These are phyloP conservation scores for Suillus variegatus DNA, from an alignment of 768 basidiomycete species.

Conservation along the genomic window DNA sequence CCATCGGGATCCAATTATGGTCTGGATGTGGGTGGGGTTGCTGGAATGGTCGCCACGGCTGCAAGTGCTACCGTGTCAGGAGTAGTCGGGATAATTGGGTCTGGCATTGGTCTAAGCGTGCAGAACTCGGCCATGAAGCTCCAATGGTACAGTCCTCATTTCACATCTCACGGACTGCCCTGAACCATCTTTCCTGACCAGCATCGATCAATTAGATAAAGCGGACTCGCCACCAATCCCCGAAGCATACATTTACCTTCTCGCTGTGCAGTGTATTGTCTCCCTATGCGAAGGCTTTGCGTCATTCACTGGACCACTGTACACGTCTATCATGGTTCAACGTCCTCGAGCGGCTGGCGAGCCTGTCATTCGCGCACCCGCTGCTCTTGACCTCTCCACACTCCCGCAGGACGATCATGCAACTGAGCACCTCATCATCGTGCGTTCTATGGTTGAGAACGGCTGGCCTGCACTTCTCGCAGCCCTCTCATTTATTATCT, in stretches of 20 bases:
- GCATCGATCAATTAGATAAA: constrained; percentile 98
- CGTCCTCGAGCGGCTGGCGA: constrained; percentile 63
- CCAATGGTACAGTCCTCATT: constrained; percentile 66
- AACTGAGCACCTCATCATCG: constrained; percentile 59
- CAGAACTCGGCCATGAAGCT: constrained; percentile 83
- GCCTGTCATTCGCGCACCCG: constrained; percentile 67
- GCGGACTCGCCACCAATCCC: constrained; percentile 93
- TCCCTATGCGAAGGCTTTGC: constrained; percentile 87
- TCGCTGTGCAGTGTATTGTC: constrained; percentile 85
- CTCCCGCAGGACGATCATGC: constrained; percentile 55
- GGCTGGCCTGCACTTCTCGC: constrained; percentile 95
- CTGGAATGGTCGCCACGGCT: constrained; percentile 81
- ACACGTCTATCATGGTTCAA: constrained; percentile 69
- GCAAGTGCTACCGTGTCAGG: constrained; percentile 84
- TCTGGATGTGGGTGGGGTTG: constrained; percentile 65
- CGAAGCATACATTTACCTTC: constrained; percentile 90
- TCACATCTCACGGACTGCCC: background rate
- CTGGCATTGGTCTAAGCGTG: constrained; percentile 68
- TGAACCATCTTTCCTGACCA: constrained; percentile 30
- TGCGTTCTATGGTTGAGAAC: constrained; percentile 78
- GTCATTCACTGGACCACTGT: constrained; percentile 72
- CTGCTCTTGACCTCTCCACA: constrained; percentile 62
- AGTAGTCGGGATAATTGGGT: constrained; percentile 83
- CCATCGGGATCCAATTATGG: constrained; percentile 44
- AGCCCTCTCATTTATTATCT: constrained; percentile 84